Evolutionary conservation across 352 stramenopile species (phyloP), one percentile per base, ranked within the genome.

Genomic region (Elongisporangium undulatum): DNA sequence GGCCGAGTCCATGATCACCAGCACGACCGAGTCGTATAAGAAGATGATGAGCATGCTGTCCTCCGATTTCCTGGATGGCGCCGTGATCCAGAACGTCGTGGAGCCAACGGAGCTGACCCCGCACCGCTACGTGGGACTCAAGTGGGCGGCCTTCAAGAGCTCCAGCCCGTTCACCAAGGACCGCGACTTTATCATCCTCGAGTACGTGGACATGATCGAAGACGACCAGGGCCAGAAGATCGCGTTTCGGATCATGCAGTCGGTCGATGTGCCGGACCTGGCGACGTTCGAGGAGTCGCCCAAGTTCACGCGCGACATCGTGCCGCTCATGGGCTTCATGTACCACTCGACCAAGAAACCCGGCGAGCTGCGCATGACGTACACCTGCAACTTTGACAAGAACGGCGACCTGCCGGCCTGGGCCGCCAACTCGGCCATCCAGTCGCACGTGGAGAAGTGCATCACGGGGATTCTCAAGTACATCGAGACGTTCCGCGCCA

Each of bases 171-270:
- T 91, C 67, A 75, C 73, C 17, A 89, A 89, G 56, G 85, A 92
- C 66, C 79, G 82, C 19, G 85, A 95, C 60, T 78, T 93, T 38
- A 70, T 90, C 52, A 89, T 95, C 62, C 72, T 95, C 21, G 85
- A 95, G 74, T 95, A 95, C 61, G 81, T 95, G 48, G 85, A 93
- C 67, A 85, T 95, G 82, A 89, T 95, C 62, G 85, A 95, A 68
- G 83, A 95, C 61, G 79, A 82, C 16, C 79, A 92, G 61, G 85
- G 85, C 21, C 78, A 92, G 62, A 91, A 91, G 71, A 88, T 85
- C 48, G 79, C 83, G 17, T 91, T 95, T 55, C 82, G 84, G 24
- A 82, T 95, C 63, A 91, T 92, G 80, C 74, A 95, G 66, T 92
- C 82, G 2, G 82, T 95, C 4, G 82, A 90, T 50, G 76, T 90